Percentiles rank a stretch among this genome's conserved stretches.
Conservation (phyloP, 495 filamentous ascomycete genomes). For the Penicillium taxi region DNA sequence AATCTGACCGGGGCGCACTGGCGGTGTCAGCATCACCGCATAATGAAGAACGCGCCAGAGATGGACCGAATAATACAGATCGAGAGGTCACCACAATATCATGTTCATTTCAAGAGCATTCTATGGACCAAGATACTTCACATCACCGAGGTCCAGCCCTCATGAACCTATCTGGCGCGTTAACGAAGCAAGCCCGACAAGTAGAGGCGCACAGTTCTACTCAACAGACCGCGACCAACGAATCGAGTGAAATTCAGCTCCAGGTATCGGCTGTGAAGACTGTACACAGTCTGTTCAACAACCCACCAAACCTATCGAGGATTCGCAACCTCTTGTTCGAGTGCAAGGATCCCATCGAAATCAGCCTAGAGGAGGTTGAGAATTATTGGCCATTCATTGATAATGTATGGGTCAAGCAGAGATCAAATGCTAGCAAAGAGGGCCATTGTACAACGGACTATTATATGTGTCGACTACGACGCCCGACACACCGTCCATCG, state of each 20-base stretch:
- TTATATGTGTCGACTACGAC: slow-evolving; percentile 45
- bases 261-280: slow-evolving; percentile 3
- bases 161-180: slow-evolving; percentile 20
- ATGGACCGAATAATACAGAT: slow-evolving; percentile 6
- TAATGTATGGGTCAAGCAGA: slow-evolving; percentile 48
- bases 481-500: slow-evolving; percentile 34
- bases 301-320: slow-evolving; percentile 39
- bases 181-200: slow-evolving; percentile 18
- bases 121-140: slow-evolving; percentile 7
- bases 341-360: slow-evolving; percentile 45
- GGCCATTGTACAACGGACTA: slow-evolving; percentile 45
- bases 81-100: slow-evolving; percentile 8
- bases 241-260: neutral
- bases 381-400: slow-evolving; percentile 49
- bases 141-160: slow-evolving; percentile 5
- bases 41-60: slow-evolving; percentile 9
- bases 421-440: slow-evolving; percentile 43
- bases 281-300: slow-evolving; percentile 25
- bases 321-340: slow-evolving; percentile 45
- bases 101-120: slow-evolving; percentile 6
- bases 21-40: slow-evolving; percentile 9
- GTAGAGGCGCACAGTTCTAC: slow-evolving; percentile 3
- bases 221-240: neutral
- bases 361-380: slow-evolving; percentile 43
- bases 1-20: slow-evolving; percentile 17